Conservation (phyloP, 352 stramenopile species). For the Pythium aristosporum region DNA sequence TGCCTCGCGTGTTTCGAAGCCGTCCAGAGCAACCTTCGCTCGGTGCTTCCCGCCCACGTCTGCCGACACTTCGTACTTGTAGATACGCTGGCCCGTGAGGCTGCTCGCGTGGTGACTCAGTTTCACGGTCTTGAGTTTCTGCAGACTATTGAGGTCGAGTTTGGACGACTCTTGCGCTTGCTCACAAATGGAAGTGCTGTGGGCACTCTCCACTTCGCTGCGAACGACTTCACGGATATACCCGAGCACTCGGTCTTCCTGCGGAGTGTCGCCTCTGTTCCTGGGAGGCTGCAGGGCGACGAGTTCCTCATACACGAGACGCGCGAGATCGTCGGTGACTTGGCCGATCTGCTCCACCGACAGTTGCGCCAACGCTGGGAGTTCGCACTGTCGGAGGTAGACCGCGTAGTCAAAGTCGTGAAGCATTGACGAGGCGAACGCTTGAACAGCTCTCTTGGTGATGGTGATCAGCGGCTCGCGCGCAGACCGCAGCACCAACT, state of each 20-base stretch:
- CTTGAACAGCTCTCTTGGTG: constrained; percentile 26
- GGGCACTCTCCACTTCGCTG: neutral
- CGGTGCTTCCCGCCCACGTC: constrained; percentile 19
- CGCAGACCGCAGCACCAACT: constrained; percentile 38
- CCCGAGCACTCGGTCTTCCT: neutral
- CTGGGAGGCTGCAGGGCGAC: constrained; percentile 4
- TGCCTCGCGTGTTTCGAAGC: constrained; percentile 14
- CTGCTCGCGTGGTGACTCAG: constrained; percentile 16
- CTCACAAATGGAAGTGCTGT: no score
- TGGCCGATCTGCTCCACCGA: neutral
- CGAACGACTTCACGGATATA: constrained; percentile 13
- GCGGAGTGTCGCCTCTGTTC: neutral
- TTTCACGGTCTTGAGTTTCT: constrained; percentile 15
- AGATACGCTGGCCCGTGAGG: constrained; percentile 17
- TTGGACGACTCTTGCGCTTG: neutral
- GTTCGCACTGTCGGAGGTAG: constrained; percentile 11
- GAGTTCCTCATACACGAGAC: constrained; percentile 22
- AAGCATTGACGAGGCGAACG: constrained; percentile 46
- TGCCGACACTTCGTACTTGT: constrained; percentile 19
- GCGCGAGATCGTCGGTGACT: constrained; percentile 9
- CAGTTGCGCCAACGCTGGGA: neutral
- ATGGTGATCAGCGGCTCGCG: constrained; percentile 21
- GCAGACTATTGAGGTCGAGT: neutral
- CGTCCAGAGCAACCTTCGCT: constrained; percentile 17
- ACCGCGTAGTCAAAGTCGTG: constrained; percentile 54